Percentiles rank a stretch among this genome's conserved stretches.
Conservation (phyloP, 2,329 filamentous ascomycete species). For the Venturia aucupariae region DNA sequence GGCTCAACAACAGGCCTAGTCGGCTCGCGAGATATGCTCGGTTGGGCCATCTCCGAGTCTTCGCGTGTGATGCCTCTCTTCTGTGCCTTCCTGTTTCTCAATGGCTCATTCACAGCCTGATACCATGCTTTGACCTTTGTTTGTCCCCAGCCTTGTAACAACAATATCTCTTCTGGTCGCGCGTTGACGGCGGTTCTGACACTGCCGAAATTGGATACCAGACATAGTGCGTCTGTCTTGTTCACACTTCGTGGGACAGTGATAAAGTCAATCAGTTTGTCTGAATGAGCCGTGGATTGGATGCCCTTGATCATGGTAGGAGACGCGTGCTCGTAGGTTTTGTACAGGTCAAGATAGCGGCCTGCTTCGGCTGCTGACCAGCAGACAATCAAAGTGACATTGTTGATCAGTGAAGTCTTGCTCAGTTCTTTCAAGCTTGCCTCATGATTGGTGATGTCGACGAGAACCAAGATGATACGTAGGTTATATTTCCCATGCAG, state of each 20-base stretch:
- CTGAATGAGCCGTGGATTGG: constrained; percentile 73
- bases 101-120: constrained; percentile 72
- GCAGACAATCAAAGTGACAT: constrained; percentile 82
- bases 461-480: constrained; percentile 78
- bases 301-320: constrained; percentile 73
- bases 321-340: constrained; percentile 84
- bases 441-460: constrained; percentile 92
- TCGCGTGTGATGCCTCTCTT: constrained; percentile 35
- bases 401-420: constrained; percentile 87
- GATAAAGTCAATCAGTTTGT: constrained; percentile 84
- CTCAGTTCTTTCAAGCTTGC: constrained; percentile 80
- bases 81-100: constrained; percentile 64
- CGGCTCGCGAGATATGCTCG: constrained; percentile 7
- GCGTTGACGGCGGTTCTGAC: constrained; percentile 81
- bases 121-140: constrained; percentile 89
- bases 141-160: constrained; percentile 89
- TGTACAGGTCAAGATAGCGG: constrained; percentile 89
- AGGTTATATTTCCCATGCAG: constrained; percentile 80
- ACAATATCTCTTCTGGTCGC: constrained; percentile 69
- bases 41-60: constrained; percentile 21
- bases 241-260: constrained; percentile 85
- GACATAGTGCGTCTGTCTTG: constrained; percentile 82
- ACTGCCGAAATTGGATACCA: constrained; percentile 89
- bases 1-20: constrained; percentile 1
- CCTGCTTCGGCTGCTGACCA: constrained; percentile 93